A percentile compares a stretch with the other conserved stretches of the same genome.
These are phyloP conservation scores for Psidium friedrichsthalianum DNA, from an alignment of 345 rosid genomes.

Conservation along the genomic window DNA sequence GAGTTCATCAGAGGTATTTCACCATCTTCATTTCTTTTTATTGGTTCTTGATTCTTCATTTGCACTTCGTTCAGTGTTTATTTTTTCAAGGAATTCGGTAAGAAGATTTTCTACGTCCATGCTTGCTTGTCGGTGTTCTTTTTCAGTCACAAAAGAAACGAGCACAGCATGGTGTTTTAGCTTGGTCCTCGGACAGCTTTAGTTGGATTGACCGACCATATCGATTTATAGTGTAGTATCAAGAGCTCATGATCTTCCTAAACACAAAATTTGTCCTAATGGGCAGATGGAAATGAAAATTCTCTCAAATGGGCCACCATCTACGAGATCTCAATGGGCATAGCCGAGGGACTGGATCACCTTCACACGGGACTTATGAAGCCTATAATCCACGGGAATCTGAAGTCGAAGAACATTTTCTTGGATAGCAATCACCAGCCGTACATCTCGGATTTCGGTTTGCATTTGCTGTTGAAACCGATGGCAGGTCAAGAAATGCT, in stretches of 20 bases:
- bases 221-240: neutral
- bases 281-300: conserved; percentile 45
- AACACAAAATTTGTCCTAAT: neutral
- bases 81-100: neutral
- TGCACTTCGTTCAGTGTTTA: neutral
- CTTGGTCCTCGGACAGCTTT: neutral
- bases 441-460: conserved; percentile 53
- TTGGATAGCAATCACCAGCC: conserved; percentile 48
- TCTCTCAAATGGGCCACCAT: conserved; percentile 50
- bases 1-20: conserved; percentile 54
- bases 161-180: neutral
- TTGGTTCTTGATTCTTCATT: neutral
- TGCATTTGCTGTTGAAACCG: conserved; percentile 54
- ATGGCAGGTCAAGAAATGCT: conserved; percentile 70
- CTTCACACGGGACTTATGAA: conserved; percentile 60
- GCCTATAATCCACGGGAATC: conserved; percentile 74
- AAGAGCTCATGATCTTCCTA: neutral
- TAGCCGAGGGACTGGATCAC: conserved; percentile 64
- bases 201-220: neutral
- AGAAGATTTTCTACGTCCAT: neutral
- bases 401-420: conserved; percentile 73
- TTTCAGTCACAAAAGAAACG: neutral
- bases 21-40: neutral
- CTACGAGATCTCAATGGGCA: conserved; percentile 40
- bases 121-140: neutral